Evolutionary conservation across 2,329 filamentous ascomycete genomes (phyloP).

Genomic region (Neoarthrinium moseri): DNA sequence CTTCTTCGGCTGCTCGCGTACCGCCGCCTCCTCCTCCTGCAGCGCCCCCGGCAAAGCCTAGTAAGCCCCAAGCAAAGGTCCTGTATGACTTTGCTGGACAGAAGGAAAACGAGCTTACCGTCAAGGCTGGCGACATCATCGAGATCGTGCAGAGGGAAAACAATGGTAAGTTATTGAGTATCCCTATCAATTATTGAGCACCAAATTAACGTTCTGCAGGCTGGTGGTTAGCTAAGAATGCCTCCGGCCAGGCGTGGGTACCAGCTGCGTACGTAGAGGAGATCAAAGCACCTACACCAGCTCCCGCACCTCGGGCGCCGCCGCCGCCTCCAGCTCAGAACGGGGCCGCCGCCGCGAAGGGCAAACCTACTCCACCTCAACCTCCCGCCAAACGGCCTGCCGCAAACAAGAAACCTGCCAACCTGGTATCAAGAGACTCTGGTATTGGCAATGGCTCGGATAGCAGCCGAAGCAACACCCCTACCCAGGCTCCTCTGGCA

Average conservation of each 20-base stretch:
- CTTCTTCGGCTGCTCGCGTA: constrained; percentile 54
- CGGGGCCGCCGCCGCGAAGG: constrained; percentile 44
- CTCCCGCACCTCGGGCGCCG: constrained; percentile 61
- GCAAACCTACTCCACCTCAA: constrained; percentile 71
- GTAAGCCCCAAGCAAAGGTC: constrained; percentile 80
- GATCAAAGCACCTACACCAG: constrained; percentile 58
- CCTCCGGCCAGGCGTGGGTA: constrained; percentile 79
- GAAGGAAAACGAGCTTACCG: constrained; percentile 79
- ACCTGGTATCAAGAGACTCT: constrained; percentile 70
- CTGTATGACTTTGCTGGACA: constrained; percentile 90
- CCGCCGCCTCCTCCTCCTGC: constrained; percentile 67
- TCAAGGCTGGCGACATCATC: constrained; percentile 77
- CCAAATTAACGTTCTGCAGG: constrained; percentile 54
- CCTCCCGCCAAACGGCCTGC: constrained; percentile 80
- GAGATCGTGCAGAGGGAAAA: constrained; percentile 91
- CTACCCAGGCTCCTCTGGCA: constrained; percentile 60
- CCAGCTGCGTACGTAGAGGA: constrained; percentile 94
- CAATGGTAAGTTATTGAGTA: constrained; percentile 67
- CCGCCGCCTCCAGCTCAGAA: constrained; percentile 59
- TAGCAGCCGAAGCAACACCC: constrained; percentile 68
- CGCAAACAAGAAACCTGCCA: constrained; percentile 68
- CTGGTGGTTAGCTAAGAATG: constrained; percentile 91
- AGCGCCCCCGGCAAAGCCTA: constrained; percentile 56
- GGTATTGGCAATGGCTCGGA: constrained; percentile 59
- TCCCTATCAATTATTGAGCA: not conserved